Percentiles rank a stretch among this genome's conserved stretches.
phyloP scores from a whole-genome alignment of 768 basidiomycete genomes.

The Suillus tomentosus region DNA sequence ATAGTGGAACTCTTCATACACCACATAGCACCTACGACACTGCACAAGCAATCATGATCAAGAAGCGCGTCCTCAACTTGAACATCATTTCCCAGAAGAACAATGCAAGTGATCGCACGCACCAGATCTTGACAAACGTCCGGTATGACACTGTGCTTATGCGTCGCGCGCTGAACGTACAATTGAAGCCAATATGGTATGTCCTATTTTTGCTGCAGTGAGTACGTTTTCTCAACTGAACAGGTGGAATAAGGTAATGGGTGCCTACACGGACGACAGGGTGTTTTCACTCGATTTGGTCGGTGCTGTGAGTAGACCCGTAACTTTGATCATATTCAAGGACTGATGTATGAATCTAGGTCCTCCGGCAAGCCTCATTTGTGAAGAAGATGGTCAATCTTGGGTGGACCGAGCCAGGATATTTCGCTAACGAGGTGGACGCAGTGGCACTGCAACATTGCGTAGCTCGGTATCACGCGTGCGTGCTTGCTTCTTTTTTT shows the following conservation, averaged over 20 bases:
- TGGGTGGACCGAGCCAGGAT: too few relatives aligned
- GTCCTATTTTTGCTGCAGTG: conserved; percentile 10
- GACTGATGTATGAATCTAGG: too few relatives aligned
- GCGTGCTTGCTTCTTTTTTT: too few relatives aligned
- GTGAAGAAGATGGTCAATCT: too few relatives aligned
- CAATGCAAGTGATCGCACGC: background rate
- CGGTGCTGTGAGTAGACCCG: too few relatives aligned
- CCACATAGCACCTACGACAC: conserved; percentile 19
- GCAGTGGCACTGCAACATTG: too few relatives aligned
- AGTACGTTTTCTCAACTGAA: background rate
- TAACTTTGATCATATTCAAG: too few relatives aligned
- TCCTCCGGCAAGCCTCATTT: too few relatives aligned
- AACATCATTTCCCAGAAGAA: background rate
- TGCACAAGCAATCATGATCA: conserved; percentile 25
- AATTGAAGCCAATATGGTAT: conserved; percentile 26
- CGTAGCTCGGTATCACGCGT: too few relatives aligned
- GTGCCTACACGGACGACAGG: conserved; percentile 52
- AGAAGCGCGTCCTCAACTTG: conserved; percentile 16
- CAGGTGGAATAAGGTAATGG: conserved; percentile 41
- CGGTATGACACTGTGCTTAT: conserved; percentile 17
- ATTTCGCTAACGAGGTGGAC: too few relatives aligned
- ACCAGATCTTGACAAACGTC: conserved; percentile 8
- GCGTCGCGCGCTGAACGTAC: background rate
- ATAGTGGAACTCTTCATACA: conserved; percentile 37
- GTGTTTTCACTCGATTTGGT: conserved; percentile 56